A percentile compares a stretch with the other conserved stretches of the same genome.
These are phyloP conservation scores for Pontederia crassipes DNA, from an alignment of 176 grass and related monocot species.

Conservation along the genomic window DNA sequence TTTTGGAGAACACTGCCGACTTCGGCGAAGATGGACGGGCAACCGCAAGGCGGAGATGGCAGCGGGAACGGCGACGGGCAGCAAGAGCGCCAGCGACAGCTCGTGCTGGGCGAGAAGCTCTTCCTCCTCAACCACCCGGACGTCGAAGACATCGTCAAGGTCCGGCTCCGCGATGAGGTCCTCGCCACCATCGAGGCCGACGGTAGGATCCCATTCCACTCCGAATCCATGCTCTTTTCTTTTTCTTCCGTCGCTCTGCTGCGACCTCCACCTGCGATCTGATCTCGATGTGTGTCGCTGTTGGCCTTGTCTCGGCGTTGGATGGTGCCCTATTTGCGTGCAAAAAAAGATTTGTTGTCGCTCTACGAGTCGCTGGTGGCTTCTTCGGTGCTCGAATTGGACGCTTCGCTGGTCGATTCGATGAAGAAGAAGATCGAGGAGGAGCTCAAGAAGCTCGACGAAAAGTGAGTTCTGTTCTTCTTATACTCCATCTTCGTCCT, in stretches of 20 bases:
- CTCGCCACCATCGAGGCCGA: conserved; percentile 68
- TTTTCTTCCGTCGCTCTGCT: neutral
- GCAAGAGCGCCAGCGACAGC: conserved; percentile 35
- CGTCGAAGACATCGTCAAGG: conserved; percentile 84
- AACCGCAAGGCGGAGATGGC: too few species aligned
- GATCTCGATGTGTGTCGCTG: too few species aligned
- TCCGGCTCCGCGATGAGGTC: conserved; percentile 71
- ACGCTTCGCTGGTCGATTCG: conserved; percentile 51
- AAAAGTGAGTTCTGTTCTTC: conserved; percentile 51
- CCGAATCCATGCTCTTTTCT: neutral
- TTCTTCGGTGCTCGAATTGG: conserved; percentile 61
- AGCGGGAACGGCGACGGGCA: too few species aligned
- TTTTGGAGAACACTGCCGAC: too few species aligned
- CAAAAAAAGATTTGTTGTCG: conserved; percentile 56
- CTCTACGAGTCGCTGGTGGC: conserved; percentile 60
- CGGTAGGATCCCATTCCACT: conserved; percentile 25
- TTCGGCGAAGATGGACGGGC: too few species aligned
- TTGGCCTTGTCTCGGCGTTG: too few species aligned
- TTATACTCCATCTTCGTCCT: neutral
- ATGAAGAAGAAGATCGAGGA: conserved; percentile 71
- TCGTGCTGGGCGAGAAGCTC: conserved; percentile 70
- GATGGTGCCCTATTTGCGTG: conserved; percentile 17
- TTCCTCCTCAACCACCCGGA: conserved; percentile 74
- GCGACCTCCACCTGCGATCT: too few species aligned
- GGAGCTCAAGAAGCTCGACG: conserved; percentile 72